Evolutionary conservation across 73 alveolate species (phyloP).

Genomic region (Uronychia binucleata): DNA sequence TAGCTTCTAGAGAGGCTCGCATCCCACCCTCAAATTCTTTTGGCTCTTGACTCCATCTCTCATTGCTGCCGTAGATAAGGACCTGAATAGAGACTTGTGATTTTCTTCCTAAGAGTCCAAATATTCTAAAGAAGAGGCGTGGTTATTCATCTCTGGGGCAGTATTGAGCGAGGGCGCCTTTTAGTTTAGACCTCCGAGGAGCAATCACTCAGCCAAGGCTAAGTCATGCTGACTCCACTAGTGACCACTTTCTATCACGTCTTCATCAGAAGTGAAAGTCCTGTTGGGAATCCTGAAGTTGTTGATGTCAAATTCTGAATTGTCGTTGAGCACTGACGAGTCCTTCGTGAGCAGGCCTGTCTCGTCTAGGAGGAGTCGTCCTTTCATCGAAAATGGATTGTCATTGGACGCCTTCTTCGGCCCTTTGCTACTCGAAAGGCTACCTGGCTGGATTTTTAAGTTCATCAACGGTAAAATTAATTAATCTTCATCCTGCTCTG

Average conservation of each 20-base stretch:
- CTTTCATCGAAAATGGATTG: neutral
- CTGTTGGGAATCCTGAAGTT: neutral
- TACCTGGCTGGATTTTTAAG: too few relatives aligned
- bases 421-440: too few relatives aligned
- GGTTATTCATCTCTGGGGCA: too few relatives aligned
- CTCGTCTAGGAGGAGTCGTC: neutral
- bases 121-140: neutral
- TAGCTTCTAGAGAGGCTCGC: neutral
- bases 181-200: neutral
- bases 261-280: neutral
- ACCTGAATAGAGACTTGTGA: neutral
- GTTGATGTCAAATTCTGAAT: neutral
- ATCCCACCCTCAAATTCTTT: too few relatives aligned
- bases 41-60: neutral
- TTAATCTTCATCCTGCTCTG: too few relatives aligned
- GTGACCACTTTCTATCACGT: neutral
- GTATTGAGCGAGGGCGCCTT: neutral
- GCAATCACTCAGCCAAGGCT: neutral
- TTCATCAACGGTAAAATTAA: too few relatives aligned
- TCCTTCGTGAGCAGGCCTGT: neutral
- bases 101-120: neutral
- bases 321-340: neutral
- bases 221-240: neutral
- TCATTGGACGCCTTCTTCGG: too few relatives aligned
- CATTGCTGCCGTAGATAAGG: neutral